Evolutionary conservation across 331 rosid genomes (phyloP), one percentile per base, ranked within the genome.

Genomic region (Prunus yedoensis): DNA sequence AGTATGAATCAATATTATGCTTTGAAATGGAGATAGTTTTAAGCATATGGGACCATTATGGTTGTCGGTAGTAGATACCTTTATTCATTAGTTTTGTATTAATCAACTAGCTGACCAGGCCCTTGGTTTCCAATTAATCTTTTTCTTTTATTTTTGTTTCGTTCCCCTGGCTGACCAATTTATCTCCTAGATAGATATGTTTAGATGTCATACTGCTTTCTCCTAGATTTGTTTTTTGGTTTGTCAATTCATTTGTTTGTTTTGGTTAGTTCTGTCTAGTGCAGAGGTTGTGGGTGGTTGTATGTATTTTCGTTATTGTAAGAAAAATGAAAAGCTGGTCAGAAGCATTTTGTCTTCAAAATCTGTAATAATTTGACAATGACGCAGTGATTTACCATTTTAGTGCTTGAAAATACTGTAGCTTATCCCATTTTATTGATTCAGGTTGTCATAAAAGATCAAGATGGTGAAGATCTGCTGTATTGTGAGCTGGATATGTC

Each of bases 401-500:
- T 4, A 32, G 6, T 41, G 23, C 60, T 60, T 60, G 16, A n/a
- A 58, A 73, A 43, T 43, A n/a, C 16, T 61, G 47, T 6, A 10
- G 30, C 21, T 46, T 30, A 18, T 45, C 35, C 51, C 45, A 16
- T 12, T 71, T 28, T 30, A 49, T 38, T 47, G 66, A 9, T 14
- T 51, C 76, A 88, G 93, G 84, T 9, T 81, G 52, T 62, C 49
- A 73, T 68, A 76, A 74, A 46, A 74, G 76, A 30, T 25, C 50
- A 84, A 83, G 79, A 93, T 93, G 98, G 98, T 93, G 87, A 93
- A 91, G 89, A 91, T 93, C 82, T 93, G 98, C 66, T 93, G 98
- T 83, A 91, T 93, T 77, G 98, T n/a, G 98, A 45, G 98, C 98
- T 32, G 98, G 98, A 41, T 93, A 93, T 73, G 98, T 93, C 0